A percentile compares a stretch with the other conserved stretches of the same genome.
Conservation (phyloP, 2,329 filamentous ascomycete species). For the Fusarium oligoseptatum region DNA sequence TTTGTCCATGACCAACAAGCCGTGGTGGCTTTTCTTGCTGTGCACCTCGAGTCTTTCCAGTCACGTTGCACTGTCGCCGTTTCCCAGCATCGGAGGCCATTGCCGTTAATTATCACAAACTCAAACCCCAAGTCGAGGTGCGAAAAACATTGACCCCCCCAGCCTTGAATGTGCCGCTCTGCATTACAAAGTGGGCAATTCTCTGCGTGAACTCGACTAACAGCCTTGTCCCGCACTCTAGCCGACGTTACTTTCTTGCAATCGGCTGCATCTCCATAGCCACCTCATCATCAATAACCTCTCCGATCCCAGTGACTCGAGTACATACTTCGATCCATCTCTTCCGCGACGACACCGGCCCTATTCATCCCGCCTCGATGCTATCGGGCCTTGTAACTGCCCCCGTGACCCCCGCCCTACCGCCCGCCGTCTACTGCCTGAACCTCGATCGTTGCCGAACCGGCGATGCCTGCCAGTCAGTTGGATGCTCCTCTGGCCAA, state of each 20-base stretch:
- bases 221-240: conserved; percentile 27
- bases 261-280: conserved; percentile 5
- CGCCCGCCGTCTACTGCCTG: conserved; percentile 29
- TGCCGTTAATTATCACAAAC: conserved; percentile 32
- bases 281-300: conserved; percentile 17
- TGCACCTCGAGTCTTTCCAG: conserved; percentile 31
- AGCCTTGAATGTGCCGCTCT: conserved; percentile 27
- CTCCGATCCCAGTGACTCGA: conserved; percentile 28
- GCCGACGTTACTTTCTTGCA: conserved; percentile 22
- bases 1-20: conserved; percentile 40
- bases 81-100: conserved; percentile 31
- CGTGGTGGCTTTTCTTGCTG: conserved; percentile 30
- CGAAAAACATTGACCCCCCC: conserved; percentile 35
- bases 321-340: conserved; percentile 21
- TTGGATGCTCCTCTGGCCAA: conserved; percentile 58
- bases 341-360: conserved; percentile 28
- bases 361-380: conserved; percentile 40
- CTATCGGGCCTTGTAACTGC: conserved; percentile 30
- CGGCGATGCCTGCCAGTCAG: conserved; percentile 57
- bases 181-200: conserved; percentile 37
- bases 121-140: conserved; percentile 27
- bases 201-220: conserved; percentile 38
- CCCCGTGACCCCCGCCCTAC: conserved; percentile 41
- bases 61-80: conserved; percentile 26
- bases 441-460: conserved; percentile 31